These are phyloP conservation scores for Acacia melanoxylon DNA, from an alignment of 306 rosid genomes.

Conservation along the genomic window DNA sequence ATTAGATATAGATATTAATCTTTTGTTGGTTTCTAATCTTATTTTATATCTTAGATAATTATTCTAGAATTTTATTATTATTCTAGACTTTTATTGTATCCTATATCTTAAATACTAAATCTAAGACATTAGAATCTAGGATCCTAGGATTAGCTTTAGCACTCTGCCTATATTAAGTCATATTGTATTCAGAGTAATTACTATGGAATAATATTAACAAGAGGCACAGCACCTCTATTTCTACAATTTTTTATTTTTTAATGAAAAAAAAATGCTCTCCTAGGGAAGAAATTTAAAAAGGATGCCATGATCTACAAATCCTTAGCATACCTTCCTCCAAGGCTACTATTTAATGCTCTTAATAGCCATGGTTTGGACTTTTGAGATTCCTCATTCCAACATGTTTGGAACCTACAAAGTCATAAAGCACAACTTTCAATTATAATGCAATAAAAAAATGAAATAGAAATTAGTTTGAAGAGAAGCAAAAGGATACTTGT, in stretches of 20 bases:
- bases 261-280: background rate
- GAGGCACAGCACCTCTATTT: background rate
- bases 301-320: slow-evolving; percentile 23
- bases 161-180: background rate
- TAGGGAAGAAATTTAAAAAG: background rate
- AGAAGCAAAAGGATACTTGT: slow-evolving; percentile 44
- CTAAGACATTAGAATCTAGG: background rate
- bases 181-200: background rate
- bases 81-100: no score
- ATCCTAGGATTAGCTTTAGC: background rate
- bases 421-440: slow-evolving; percentile 27
- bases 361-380: slow-evolving; percentile 92
- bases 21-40: background rate
- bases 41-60: background rate
- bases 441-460: slow-evolving; percentile 1
- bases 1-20: background rate
- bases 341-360: slow-evolving; percentile 80
- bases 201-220: background rate
- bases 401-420: slow-evolving; percentile 70
- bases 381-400: slow-evolving; percentile 75
- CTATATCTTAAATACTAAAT: background rate
- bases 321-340: slow-evolving; percentile 76
- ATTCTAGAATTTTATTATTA: background rate
- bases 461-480: slow-evolving; percentile 14
- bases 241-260: background rate